Evolutionary conservation across 257 asterid species (phyloP).

Genomic region (Penstemon newberryi): DNA sequence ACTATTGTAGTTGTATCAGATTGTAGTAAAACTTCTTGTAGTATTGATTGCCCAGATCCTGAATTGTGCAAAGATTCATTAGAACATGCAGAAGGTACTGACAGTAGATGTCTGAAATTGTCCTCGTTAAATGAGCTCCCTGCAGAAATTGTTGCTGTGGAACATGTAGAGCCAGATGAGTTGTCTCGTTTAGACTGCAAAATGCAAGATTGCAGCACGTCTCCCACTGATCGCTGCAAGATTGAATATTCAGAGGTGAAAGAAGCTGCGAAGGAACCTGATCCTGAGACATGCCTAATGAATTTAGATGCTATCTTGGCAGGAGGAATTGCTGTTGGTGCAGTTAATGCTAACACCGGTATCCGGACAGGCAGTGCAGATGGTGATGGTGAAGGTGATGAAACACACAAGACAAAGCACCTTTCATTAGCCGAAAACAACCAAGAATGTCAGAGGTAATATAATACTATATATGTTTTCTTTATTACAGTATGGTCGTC

Average conservation of each 20-base stretch:
- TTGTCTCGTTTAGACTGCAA: conserved; percentile 31
- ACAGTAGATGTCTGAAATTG: conserved; percentile 28
- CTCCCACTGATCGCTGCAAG: conserved; percentile 35
- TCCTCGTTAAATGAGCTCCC: conserved; percentile 29
- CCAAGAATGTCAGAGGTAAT: conserved; percentile 51
- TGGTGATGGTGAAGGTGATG: conserved; percentile 28
- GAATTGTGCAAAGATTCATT: conserved; percentile 32
- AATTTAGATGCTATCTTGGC: conserved; percentile 33
- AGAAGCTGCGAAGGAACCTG: conserved; percentile 40
- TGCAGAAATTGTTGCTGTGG: conserved; percentile 35
- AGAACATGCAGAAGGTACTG: conserved; percentile 38
- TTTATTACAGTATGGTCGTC: conserved; percentile 2
- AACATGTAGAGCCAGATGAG: conserved; percentile 33
- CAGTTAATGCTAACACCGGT: conserved; percentile 33
- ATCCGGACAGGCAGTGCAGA: conserved; percentile 28
- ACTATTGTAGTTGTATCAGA: conserved; percentile 34
- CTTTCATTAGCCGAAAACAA: conserved; percentile 37
- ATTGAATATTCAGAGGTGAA: conserved; percentile 35
- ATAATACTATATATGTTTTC: conserved; percentile 4
- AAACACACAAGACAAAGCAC: conserved; percentile 31
- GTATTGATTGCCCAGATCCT: conserved; percentile 32
- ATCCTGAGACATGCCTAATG: conserved; percentile 34
- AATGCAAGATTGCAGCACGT: conserved; percentile 28
- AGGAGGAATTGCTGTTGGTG: conserved; percentile 36
- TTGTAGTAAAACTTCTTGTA: conserved; percentile 28